These are phyloP conservation scores for Sugiyamaella chiloensis DNA, from an alignment of 805 yeast species.

Conservation along the genomic window DNA sequence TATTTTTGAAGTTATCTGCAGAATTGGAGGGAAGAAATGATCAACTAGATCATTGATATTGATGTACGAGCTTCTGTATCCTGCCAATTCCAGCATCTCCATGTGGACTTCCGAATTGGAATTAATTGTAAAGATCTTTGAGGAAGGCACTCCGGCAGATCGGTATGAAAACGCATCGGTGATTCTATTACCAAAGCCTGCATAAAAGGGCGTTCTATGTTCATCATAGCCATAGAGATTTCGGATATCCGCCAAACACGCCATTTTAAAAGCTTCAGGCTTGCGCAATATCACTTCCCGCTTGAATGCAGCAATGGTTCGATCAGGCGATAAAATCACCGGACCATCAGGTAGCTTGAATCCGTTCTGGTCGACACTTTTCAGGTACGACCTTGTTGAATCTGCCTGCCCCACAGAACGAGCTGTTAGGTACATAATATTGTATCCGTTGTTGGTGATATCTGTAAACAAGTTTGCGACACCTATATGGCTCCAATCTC, in stretches of 20 bases:
- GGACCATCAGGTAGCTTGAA: slow-evolving; percentile 81
- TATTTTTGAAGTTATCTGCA: slow-evolving; percentile 34
- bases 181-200: slow-evolving; percentile 95
- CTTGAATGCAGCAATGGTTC: slow-evolving; percentile 91
- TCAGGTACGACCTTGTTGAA: slow-evolving; percentile 77
- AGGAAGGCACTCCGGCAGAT: slow-evolving; percentile 89
- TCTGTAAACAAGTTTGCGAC: slow-evolving; percentile 91
- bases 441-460: slow-evolving; percentile 82
- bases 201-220: slow-evolving; percentile 55
- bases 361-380: slow-evolving; percentile 75
- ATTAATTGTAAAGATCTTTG: slow-evolving; percentile 91
- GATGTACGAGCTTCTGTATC: slow-evolving; percentile 82
- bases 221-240: slow-evolving; percentile 51
- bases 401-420: slow-evolving; percentile 96
- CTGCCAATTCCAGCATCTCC: slow-evolving; percentile 93
- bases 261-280: slow-evolving; percentile 98
- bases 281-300: slow-evolving; percentile 91
- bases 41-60: slow-evolving; percentile 92
- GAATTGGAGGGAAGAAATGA: slow-evolving; percentile 92
- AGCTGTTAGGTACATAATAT: slow-evolving; percentile 89
- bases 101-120: slow-evolving; percentile 96
- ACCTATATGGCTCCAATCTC: slow-evolving; percentile 98
- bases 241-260: slow-evolving; percentile 84
- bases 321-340: slow-evolving; percentile 89
- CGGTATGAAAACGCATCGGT: slow-evolving; percentile 95